Evolutionary conservation across 2,329 filamentous ascomycete species (phyloP).

Genomic region (Penicillium freii): DNA sequence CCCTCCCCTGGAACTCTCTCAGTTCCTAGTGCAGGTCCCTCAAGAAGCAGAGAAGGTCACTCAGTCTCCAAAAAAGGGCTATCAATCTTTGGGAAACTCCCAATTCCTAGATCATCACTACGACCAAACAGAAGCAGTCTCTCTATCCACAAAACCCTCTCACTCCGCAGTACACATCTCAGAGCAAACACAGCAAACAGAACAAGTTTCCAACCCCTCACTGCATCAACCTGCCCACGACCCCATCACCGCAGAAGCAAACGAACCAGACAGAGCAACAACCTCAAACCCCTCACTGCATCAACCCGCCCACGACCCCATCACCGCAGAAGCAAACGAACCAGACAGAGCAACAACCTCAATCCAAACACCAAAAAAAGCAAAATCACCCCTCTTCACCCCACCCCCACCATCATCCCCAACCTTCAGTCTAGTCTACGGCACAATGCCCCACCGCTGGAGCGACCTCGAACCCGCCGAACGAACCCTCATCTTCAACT

Average conservation of each 20-base stretch:
- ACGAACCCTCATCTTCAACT: background rate
- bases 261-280: too few species aligned
- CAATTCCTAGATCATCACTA: background rate
- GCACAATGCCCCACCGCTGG: background rate
- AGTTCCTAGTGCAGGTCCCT: too few species aligned
- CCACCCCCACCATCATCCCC: background rate
- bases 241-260: background rate
- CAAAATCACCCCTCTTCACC: too few species aligned
- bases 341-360: too few species aligned
- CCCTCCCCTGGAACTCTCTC: too few species aligned
- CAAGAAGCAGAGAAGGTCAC: background rate
- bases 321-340: background rate
- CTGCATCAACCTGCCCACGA: background rate
- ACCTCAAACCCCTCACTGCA: background rate
- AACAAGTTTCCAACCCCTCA: background rate
- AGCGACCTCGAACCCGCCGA: background rate
- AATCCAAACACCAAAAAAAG: background rate
- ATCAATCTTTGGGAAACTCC: background rate
- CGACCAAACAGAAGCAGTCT: too few species aligned
- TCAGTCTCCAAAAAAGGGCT: background rate
- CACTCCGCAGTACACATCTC: background rate
- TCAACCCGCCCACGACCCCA: background rate
- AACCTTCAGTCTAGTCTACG: background rate
- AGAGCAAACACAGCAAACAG: background rate
- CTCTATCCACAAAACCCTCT: too few species aligned